A percentile compares a stretch with the other conserved stretches of the same genome.
Evolutionary conservation across 306 rosid species (phyloP).

Genomic region (Prinsepia uniflora): DNA sequence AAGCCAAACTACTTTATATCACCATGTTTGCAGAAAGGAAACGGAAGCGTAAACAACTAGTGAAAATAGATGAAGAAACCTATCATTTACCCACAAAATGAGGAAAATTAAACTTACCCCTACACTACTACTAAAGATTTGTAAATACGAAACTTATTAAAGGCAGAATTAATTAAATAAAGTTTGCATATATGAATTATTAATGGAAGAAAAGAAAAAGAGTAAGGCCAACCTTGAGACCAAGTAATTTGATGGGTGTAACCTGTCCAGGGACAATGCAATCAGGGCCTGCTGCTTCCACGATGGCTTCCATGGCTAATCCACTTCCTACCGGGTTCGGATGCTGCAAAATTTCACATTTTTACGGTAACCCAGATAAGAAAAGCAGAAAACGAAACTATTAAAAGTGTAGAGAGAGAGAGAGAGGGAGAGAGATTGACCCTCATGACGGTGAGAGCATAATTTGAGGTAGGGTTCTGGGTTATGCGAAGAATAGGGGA

Average conservation of each 20-base stretch:
- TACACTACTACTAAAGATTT: not conserved
- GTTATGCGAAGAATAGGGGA: constrained; percentile 69
- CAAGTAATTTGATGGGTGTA: constrained; percentile 64
- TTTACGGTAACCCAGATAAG: not conserved
- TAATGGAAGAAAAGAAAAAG: not conserved
- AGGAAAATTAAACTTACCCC: not conserved
- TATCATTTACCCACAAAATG: not conserved
- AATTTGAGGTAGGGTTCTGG: constrained; percentile 50
- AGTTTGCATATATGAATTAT: not conserved
- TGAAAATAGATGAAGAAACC: not conserved
- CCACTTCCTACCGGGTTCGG: constrained; percentile 75
- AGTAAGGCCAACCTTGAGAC: constrained; percentile 58
- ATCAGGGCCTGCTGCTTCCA: constrained; percentile 93
- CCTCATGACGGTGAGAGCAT: constrained; percentile 74
- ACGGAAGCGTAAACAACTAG: not conserved
- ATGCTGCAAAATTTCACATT: constrained; percentile 39
- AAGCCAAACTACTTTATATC: not conserved
- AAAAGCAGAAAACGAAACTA: not conserved
- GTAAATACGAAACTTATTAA: not conserved
- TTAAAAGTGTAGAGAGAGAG: not conserved
- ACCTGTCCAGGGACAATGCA: constrained; percentile 83
- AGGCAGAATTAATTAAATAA: not conserved
- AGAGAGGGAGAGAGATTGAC: constrained; percentile 25
- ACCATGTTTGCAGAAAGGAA: not conserved
- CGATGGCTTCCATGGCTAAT: constrained; percentile 69